A percentile compares a stretch with the other conserved stretches of the same genome.
Evolutionary conservation across 495 filamentous ascomycete species (phyloP).

Genomic region (Tetracladium marchalianum): DNA sequence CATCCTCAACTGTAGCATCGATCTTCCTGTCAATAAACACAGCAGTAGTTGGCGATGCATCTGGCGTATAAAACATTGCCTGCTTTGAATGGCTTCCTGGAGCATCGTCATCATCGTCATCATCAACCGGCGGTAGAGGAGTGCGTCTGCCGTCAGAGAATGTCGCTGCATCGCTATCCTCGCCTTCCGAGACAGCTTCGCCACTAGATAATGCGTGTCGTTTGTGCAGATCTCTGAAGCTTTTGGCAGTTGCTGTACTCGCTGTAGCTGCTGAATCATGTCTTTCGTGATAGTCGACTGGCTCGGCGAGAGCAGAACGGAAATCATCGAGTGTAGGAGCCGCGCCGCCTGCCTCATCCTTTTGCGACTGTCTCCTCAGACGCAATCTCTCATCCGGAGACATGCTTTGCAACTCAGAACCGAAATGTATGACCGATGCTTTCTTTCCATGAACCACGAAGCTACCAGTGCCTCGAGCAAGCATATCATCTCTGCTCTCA

Average conservation of each 20-base stretch:
- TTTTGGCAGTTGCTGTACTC: conserved; percentile 45
- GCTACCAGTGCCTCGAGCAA: conserved; percentile 69
- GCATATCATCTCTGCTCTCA: conserved; percentile 54
- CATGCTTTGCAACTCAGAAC: conserved; percentile 78
- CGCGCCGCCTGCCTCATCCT: conserved; percentile 7
- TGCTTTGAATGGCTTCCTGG: conserved; percentile 7
- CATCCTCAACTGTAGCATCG: not conserved
- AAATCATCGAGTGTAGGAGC: conserved; percentile 24
- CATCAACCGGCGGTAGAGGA: conserved; percentile 36
- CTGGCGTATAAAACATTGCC: conserved; percentile 20
- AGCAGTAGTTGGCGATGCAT: conserved; percentile 8
- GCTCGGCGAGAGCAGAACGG: conserved; percentile 25
- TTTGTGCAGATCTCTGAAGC: conserved; percentile 41
- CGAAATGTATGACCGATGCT: conserved; percentile 90
- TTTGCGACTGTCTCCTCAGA: conserved; percentile 19
- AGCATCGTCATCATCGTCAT: not conserved
- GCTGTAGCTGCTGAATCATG: conserved; percentile 43
- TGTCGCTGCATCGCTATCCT: conserved; percentile 47
- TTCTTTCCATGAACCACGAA: conserved; percentile 98
- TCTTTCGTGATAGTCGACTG: conserved; percentile 27
- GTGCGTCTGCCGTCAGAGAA: conserved; percentile 45
- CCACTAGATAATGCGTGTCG: conserved; percentile 24
- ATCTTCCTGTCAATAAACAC: not conserved
- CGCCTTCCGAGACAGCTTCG: conserved; percentile 33
- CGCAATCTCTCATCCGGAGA: conserved; percentile 65